Base-by-base conservation (phyloP, 257 asterid genomes). In the Solanum medicagineum region DNA sequence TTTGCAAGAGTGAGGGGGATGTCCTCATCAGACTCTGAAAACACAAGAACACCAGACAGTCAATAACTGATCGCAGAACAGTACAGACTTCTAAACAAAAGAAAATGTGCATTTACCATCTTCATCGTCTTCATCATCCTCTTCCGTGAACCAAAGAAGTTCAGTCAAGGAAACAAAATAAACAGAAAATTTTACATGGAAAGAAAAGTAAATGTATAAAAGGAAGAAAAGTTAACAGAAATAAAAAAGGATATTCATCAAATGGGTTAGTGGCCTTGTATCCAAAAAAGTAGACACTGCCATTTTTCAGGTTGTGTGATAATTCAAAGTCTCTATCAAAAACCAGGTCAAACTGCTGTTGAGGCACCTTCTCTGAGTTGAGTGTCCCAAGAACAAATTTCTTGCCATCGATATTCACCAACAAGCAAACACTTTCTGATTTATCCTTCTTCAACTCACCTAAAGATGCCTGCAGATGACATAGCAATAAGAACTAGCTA, bases 231-330 rank as follows among this genome's bases (percentile, higher is more conserved):
- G 47, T 9, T 14, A 40, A 55, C 51, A 53, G 40, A 32, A 66
- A 75, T 40, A 29, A 14, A 53, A 66, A 40, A 62, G 84, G 85
- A 65, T 66, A 84, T 84, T 68, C 24, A 11, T 69, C 85, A 8
- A 47, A 32, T 2, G 65, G 56, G 54, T 81, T 86, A 19, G 54
- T 16, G 7, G 56, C 57, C 73, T 74, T 70, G 86, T 71, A 86
- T 74, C 88, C 88, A 62, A 47, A 74, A 55, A 86, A 86, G 75
- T 73, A 86, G 45, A 86, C 86, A 20, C 84, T 86, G 20, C 86
- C 88, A 75, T 24, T 77, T 24, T 83, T 83, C 84, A 79, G 83
- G 86, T 83, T 83, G 86, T 86, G 88, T 15, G 88, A 86, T 54
- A 86, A 51, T 66, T 83, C 86, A 51, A 86, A 83, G 10, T 83